Evolutionary conservation across 768 basidiomycete genomes (phyloP).

Genomic region (Tylopilus sp.): DNA sequence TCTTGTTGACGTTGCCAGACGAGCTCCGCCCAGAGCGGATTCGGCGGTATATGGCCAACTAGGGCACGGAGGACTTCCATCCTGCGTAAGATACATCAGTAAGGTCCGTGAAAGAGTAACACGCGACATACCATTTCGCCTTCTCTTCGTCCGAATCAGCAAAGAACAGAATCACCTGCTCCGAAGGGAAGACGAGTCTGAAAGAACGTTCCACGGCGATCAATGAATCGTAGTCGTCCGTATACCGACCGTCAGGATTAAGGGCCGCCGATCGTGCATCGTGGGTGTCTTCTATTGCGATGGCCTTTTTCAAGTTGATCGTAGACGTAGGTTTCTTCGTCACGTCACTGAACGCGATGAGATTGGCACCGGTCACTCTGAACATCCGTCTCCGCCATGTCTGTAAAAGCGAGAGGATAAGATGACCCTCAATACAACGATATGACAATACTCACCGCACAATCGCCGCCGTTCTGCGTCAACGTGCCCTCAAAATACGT

Average conservation of each 20-base stretch:
- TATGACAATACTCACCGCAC: constrained; percentile 54
- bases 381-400: constrained; percentile 81
- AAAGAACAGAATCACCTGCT: constrained; percentile 84
- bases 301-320: constrained; percentile 86
- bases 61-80: constrained; percentile 79
- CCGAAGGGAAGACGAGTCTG: constrained; percentile 72
- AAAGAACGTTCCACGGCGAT: constrained; percentile 82
- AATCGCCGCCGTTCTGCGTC: constrained; percentile 94
- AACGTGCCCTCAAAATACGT: constrained; percentile 91
- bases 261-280: constrained; percentile 46
- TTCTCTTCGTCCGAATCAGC: constrained; percentile 92
- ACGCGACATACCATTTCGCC: constrained; percentile 63
- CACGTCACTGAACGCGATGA: constrained; percentile 90
- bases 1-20: constrained; percentile 79
- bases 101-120: not conserved
- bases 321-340: constrained; percentile 87
- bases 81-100: constrained; percentile 44
- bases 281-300: constrained; percentile 74
- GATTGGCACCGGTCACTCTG: constrained; percentile 78
- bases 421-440: not conserved
- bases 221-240: constrained; percentile 58
- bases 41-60: constrained; percentile 86
- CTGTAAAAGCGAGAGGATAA: constrained; percentile 35
- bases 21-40: constrained; percentile 91
- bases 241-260: constrained; percentile 43